A percentile compares a stretch with the other conserved stretches of the same genome.
phyloP scores from a whole-genome alignment of 148 eudicot species.

The Vaccinium darrowii region DNA sequence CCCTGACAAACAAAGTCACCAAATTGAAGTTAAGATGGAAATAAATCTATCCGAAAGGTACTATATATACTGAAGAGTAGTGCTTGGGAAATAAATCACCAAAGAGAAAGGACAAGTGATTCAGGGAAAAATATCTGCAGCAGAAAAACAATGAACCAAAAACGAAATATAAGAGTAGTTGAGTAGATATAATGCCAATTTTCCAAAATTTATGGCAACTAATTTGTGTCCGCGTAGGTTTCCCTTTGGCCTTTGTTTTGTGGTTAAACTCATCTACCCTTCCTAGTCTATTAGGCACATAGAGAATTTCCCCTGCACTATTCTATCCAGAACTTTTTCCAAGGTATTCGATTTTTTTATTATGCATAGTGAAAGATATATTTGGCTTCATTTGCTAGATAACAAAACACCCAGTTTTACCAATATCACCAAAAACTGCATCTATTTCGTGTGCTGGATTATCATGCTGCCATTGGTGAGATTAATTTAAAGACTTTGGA shows the following conservation, averaged over 20 bases:
- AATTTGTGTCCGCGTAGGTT: neutral
- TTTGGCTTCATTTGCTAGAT: neutral
- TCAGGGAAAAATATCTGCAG: neutral
- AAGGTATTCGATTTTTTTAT: neutral
- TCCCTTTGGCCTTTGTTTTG: neutral
- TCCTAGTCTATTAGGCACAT: neutral
- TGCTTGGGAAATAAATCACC: no score
- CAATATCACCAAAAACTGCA: neutral
- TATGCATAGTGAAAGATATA: neutral
- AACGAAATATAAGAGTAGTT: neutral
- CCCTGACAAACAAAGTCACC: neutral
- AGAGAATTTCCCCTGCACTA: neutral
- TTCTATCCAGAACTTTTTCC: neutral
- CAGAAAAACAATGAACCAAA: neutral
- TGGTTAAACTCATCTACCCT: neutral
- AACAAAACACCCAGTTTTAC: neutral
- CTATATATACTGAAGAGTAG: neutral
- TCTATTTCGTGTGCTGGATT: neutral
- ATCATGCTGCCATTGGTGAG: neutral
- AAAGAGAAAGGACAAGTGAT: neutral
- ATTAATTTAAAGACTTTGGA: neutral
- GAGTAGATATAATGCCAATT: neutral
- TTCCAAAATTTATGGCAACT: neutral
- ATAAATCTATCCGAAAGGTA: neutral
- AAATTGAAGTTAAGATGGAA: neutral